Base-by-base conservation (phyloP, 768 basidiomycete genomes). In the Exidia glandulosa region DNA sequence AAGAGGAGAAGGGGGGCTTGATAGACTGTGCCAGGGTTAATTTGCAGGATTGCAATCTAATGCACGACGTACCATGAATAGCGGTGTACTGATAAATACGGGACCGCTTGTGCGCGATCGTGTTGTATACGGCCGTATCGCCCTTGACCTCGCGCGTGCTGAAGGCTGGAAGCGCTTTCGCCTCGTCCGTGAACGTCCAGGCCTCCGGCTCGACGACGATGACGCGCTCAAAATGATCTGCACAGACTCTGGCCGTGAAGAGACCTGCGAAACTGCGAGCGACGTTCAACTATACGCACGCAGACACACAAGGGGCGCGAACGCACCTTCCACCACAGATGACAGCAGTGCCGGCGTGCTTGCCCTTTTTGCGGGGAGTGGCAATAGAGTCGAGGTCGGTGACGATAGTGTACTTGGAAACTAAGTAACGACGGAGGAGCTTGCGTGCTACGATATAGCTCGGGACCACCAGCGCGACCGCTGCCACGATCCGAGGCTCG, bases 221-320 rank as follows among this genome's bases (percentile, higher is more conserved):
- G 45, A 74, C 72, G 3, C 62, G 59, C 55, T 73, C 67, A 58
- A 73, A 74, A 57, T 72, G 71, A 57, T 70, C 65, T 14, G 69
- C 65, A 57, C 72, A 72, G 7, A 72, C 63, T 16, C 70, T 63
- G 2, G 73, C 72, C 6, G 73, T 52, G 30, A 70, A 58, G 12
- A 74, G 58, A 6, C 73, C 73, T 16, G 68, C 66, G n/a, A 74
- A 63, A 56, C 73, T 74, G 56, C 1, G 30, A 14, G 27, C 27
- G 6, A 10, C 50, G 12, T 13, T 10, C 10, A 12, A 9, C 48
- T n/a, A 23, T 23, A 27, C 14, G 50, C 30, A 1, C 25, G 50
- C 9, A 6, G 9, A 6, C 19, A 31, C 5, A 29, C 30, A 19
- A 37, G 36, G 36, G 19, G 19, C 50, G 12, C 19, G 27, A 14